phyloP scores from a whole-genome alignment of 2,329 filamentous ascomycete genomes.

The Myriangium duriaei region DNA sequence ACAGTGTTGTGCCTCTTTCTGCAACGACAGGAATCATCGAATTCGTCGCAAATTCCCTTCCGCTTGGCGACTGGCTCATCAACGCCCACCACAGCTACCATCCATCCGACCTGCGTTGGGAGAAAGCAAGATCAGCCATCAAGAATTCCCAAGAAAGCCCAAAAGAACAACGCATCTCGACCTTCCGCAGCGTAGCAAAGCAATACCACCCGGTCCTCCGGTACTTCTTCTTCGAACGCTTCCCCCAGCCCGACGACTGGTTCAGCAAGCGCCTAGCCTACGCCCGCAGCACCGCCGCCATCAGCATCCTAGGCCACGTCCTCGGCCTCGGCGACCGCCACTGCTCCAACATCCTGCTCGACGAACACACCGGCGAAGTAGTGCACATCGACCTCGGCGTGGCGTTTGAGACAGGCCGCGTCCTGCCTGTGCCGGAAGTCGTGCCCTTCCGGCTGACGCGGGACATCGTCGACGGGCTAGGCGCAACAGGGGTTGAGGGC shows the following conservation, averaged over 20 bases:
- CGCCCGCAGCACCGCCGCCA: constrained; percentile 82
- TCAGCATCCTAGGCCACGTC: constrained; percentile 88
- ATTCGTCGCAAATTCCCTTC: constrained; percentile 87
- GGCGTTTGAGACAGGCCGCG: constrained; percentile 88
- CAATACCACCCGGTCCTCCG: constrained; percentile 86
- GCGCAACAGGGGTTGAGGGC: constrained; percentile 85
- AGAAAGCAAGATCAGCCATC: constrained; percentile 68
- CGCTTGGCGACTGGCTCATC: constrained; percentile 82
- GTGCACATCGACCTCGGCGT: constrained; percentile 96
- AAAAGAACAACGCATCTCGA: constrained; percentile 56
- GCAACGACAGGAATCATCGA: constrained; percentile 84
- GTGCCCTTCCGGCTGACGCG: constrained; percentile 91
- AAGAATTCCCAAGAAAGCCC: constrained; percentile 56
- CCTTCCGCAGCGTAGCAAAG: constrained; percentile 66
- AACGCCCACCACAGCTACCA: constrained; percentile 80
- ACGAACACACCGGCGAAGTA: constrained; percentile 78
- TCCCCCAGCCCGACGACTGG: constrained; percentile 91
- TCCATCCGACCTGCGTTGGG: constrained; percentile 68
- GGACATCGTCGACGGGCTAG: constrained; percentile 95
- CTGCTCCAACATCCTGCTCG: constrained; percentile 91
- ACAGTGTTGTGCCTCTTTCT: constrained; percentile 88
- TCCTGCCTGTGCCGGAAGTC: constrained; percentile 89
- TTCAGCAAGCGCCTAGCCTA: constrained; percentile 82
- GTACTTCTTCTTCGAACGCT: constrained; percentile 95
- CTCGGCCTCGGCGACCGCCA: constrained; percentile 89